These are phyloP conservation scores for Taphrina pruni DNA, from an alignment of 1,139 yeast species.

Conservation along the genomic window DNA sequence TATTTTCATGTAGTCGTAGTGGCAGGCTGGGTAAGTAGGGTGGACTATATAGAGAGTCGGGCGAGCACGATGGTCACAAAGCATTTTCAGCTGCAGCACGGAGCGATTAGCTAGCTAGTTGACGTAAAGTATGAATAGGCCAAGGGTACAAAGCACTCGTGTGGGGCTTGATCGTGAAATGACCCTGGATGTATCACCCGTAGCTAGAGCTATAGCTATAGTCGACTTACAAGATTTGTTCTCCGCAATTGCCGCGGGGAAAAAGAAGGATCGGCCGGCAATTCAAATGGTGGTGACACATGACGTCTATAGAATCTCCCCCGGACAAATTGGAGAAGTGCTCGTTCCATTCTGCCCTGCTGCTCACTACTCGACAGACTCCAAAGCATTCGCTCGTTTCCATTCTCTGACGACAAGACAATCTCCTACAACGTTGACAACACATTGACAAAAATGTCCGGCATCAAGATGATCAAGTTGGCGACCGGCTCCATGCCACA, in stretches of 20 bases:
- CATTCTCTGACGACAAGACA: too few relatives aligned
- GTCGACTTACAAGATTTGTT: neutral
- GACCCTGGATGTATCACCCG: neutral
- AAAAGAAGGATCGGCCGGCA: neutral
- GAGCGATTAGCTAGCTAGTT: neutral
- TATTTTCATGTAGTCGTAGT: neutral
- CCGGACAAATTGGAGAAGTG: too few relatives aligned
- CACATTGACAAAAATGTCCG: constrained; percentile 3
- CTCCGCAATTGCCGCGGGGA: constrained; percentile 8
- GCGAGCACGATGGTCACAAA: neutral
- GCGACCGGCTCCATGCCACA: constrained; percentile 38
- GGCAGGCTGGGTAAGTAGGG: neutral
- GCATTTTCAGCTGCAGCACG: constrained; percentile 14
- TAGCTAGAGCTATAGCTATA: too few relatives aligned
- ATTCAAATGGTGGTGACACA: neutral
- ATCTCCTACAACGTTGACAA: neutral
- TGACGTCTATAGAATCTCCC: neutral
- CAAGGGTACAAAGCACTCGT: too few relatives aligned
- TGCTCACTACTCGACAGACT: too few relatives aligned
- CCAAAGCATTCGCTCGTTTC: too few relatives aligned
- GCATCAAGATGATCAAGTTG: constrained; percentile 23
- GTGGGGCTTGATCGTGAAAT: neutral
- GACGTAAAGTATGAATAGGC: neutral
- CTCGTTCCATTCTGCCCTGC: too few relatives aligned
- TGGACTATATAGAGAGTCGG: neutral